Percentiles rank a stretch among this genome's conserved stretches.
Conservation (phyloP, 164 flowering plant genomes). For the Stephania cephalantha region DNA sequence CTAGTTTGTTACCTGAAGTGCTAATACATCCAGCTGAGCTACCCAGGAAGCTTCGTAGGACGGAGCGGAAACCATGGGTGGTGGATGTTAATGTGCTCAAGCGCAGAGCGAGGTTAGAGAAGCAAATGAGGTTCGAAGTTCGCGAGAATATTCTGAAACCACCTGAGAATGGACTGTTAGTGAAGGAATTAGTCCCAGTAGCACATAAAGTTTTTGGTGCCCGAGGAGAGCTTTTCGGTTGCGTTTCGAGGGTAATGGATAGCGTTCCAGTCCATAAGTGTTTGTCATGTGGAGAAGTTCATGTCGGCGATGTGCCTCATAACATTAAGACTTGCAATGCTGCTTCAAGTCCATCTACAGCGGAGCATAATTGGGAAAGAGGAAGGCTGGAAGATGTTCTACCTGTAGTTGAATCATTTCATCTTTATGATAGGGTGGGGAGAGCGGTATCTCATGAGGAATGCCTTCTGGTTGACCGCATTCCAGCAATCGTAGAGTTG, state of each 20-base stretch:
- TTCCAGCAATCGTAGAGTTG: slow-evolving; percentile 48
- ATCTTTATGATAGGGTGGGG: slow-evolving; percentile 51
- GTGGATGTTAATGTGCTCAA: slow-evolving; percentile 43
- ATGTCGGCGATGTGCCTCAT: slow-evolving; percentile 44
- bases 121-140: slow-evolving; percentile 27
- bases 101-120: slow-evolving; percentile 42
- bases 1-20: slow-evolving; percentile 14
- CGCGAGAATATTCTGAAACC: slow-evolving; percentile 30
- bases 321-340: slow-evolving; percentile 39
- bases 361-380: slow-evolving; percentile 38
- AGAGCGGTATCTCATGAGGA: slow-evolving; percentile 54
- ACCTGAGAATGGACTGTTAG: slow-evolving; percentile 63
- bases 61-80: slow-evolving; percentile 51
- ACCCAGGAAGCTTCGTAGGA: slow-evolving; percentile 36
- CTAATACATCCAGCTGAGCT: slow-evolving; percentile 19
- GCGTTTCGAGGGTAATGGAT: slow-evolving; percentile 38
- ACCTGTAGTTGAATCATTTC: slow-evolving; percentile 44
- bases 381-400: slow-evolving; percentile 34
- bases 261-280: slow-evolving; percentile 34
- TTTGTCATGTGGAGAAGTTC: slow-evolving; percentile 53
- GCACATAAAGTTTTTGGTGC: slow-evolving; percentile 50
- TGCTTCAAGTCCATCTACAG: slow-evolving; percentile 28
- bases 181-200: slow-evolving; percentile 45
- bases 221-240: slow-evolving; percentile 30
- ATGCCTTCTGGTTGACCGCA: slow-evolving; percentile 36